phyloP scores from a whole-genome alignment of 768 basidiomycete species.

The Cyclocybe aegerita region DNA sequence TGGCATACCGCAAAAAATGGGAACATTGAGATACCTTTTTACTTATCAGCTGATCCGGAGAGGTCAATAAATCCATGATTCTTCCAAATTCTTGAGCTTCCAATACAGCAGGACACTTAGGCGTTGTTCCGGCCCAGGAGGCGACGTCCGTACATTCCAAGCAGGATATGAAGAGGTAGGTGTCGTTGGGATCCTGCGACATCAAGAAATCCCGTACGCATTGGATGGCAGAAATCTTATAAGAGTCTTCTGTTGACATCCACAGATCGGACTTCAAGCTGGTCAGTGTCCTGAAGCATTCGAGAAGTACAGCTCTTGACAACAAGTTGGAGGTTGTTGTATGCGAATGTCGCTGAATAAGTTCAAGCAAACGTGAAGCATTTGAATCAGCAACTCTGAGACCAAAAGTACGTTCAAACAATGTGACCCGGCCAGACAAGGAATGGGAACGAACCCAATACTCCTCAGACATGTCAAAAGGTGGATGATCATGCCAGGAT shows the following conservation, averaged over 20 bases:
- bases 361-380: constrained; percentile 15
- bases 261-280: constrained; percentile 26
- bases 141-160: constrained; percentile 54
- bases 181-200: constrained; percentile 56
- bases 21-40: constrained; percentile 45
- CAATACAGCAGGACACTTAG: constrained; percentile 49
- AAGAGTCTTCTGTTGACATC: constrained; percentile 22
- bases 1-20: background rate
- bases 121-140: constrained; percentile 67
- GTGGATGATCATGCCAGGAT: constrained; percentile 11
- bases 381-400: constrained; percentile 12
- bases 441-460: constrained; percentile 9
- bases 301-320: constrained; percentile 29
- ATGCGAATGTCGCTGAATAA: constrained; percentile 11
- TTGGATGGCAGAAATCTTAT: constrained; percentile 36
- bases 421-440: background rate
- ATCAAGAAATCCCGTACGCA: constrained; percentile 57
- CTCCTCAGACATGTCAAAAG: constrained; percentile 12
- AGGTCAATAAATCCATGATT: constrained; percentile 67
- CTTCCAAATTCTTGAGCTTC: constrained; percentile 75
- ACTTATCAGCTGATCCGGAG: constrained; percentile 56
- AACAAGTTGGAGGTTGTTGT: constrained; percentile 1
- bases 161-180: constrained; percentile 67
- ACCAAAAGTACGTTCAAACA: background rate
- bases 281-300: constrained; percentile 35